A percentile compares a stretch with the other conserved stretches of the same genome.
Conservation (phyloP, 192 early-diverging fungal genomes). For the Oehlia diaphana region DNA sequence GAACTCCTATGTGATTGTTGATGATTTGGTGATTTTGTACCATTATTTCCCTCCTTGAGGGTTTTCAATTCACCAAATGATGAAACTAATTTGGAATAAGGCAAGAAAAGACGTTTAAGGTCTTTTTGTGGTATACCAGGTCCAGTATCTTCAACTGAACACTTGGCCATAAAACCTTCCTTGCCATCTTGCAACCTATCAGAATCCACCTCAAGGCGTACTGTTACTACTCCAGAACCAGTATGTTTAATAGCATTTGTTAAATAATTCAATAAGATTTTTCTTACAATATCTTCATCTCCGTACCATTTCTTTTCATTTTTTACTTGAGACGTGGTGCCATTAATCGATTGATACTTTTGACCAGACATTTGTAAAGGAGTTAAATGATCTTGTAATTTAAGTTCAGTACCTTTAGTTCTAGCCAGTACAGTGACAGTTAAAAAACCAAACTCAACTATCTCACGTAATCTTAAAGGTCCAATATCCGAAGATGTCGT, state of each 20-base stretch:
- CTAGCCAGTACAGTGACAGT: background rate
- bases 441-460: background rate
- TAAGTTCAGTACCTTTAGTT: background rate
- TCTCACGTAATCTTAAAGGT: background rate
- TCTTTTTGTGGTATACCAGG: background rate
- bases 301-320: background rate
- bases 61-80: constrained; percentile 5
- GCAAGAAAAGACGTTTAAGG: background rate
- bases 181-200: background rate
- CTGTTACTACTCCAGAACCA: background rate
- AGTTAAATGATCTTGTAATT: background rate
- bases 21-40: background rate
- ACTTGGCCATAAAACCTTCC: constrained; percentile 3
- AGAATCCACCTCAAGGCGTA: background rate
- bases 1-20: constrained; percentile 40
- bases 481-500: background rate
- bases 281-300: background rate
- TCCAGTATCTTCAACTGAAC: constrained; percentile 2
- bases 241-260: background rate
- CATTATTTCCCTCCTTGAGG: background rate
- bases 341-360: background rate
- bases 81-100: background rate
- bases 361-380: background rate
- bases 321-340: background rate
- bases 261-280: constrained; percentile 10